Percentiles rank a stretch among this genome's conserved stretches.
Conservation (phyloP, 306 rosid species). For the Pyrus betulifolia region DNA sequence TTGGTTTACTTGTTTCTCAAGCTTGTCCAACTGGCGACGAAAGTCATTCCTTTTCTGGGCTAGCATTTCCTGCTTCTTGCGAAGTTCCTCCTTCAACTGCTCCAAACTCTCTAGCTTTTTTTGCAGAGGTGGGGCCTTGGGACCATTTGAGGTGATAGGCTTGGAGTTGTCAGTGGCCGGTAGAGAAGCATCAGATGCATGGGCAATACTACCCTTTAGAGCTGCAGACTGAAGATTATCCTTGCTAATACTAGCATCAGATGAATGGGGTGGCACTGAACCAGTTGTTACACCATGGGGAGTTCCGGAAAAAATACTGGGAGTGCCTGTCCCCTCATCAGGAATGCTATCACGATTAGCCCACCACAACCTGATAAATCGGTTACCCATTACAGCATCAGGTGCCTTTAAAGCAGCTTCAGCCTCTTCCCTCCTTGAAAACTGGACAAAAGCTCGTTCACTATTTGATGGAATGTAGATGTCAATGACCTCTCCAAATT, state of each 20-base stretch:
- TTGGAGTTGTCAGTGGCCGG: slow-evolving; percentile 45
- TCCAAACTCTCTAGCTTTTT: slow-evolving; percentile 73
- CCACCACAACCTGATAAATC: slow-evolving; percentile 96
- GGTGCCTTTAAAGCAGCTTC: slow-evolving; percentile 95
- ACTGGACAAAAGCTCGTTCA: slow-evolving; percentile 94
- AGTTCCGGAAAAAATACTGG: slow-evolving; percentile 42
- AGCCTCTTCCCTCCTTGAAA: slow-evolving; percentile 95
- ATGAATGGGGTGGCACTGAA: slow-evolving; percentile 40
- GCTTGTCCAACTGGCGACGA: slow-evolving; percentile 65
- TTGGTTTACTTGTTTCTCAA: slow-evolving; percentile 67
- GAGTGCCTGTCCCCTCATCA: slow-evolving; percentile 44
- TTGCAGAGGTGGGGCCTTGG: slow-evolving; percentile 65
- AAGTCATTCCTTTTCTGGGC: slow-evolving; percentile 86
- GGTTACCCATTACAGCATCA: slow-evolving; percentile 98
- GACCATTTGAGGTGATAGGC: slow-evolving; percentile 44
- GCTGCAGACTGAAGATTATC: slow-evolving; percentile 50
- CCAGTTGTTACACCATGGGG: slow-evolving; percentile 44
- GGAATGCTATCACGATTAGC: slow-evolving; percentile 94
- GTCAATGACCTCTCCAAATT: slow-evolving; percentile 84
- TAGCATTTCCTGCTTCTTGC: slow-evolving; percentile 92
- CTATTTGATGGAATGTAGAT: slow-evolving; percentile 78
- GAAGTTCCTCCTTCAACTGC: slow-evolving; percentile 84
- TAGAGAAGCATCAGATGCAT: slow-evolving; percentile 36
- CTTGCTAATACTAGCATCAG: slow-evolving; percentile 43
- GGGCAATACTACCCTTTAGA: slow-evolving; percentile 37